Conservation (phyloP, 129 eudicot genomes). For the Lactuca saligna region DNA sequence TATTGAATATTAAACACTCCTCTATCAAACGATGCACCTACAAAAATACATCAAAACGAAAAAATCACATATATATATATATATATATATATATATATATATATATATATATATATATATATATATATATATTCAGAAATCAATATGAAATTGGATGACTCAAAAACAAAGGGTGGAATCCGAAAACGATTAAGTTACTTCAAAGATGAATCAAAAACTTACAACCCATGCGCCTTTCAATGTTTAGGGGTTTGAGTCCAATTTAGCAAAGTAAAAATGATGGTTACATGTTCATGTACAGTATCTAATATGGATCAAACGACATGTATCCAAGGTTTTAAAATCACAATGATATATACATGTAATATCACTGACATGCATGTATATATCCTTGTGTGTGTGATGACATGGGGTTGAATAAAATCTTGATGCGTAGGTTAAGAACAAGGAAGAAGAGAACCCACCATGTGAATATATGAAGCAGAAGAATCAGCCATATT, state of each 20-base stretch:
- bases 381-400: not conserved
- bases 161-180: not conserved
- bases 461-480: slow-evolving; percentile 64
- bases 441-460: not conserved
- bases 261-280: too few species aligned
- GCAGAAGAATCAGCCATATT: slow-evolving; percentile 59
- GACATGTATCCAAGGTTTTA: too few species aligned
- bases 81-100: slow-evolving; percentile 5
- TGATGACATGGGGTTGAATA: not conserved
- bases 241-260: too few species aligned
- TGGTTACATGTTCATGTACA: too few species aligned
- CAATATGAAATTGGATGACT: too few species aligned
- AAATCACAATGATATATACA: not conserved
- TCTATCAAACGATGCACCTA: slow-evolving; percentile 75
- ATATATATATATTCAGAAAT: too few species aligned
- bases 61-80: not conserved
- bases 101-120: not conserved
- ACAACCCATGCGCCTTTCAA: too few species aligned
- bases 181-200: too few species aligned
- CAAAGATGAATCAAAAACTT: too few species aligned
- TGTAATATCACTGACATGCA: not conserved
- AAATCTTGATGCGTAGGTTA: slow-evolving; percentile 5
- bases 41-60: not conserved
- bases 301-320: too few species aligned
- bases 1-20: slow-evolving; percentile 61